Evolutionary conservation across 208 protist genomes (phyloP), one percentile per base, ranked within the genome.

Genomic region (Porcisia hertigi): DNA sequence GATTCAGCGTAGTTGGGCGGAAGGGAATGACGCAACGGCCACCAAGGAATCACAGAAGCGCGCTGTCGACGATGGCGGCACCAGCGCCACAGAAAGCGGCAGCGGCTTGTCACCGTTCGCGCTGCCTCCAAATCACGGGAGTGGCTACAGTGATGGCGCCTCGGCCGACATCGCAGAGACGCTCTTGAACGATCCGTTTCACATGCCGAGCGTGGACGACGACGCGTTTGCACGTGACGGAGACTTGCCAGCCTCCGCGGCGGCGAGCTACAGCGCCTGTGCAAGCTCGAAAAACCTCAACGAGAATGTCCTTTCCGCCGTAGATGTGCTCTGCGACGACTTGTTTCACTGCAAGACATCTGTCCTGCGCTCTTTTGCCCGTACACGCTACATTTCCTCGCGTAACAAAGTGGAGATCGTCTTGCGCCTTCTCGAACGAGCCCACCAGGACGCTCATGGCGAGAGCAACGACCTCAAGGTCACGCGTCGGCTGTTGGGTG

Each of bases 311-410:
- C 85, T 97, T 4, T 82, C 83, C 30, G 75, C 86, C 9, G 87
- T 96, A 59, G 94, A 97, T 72, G 83, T 95, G 75, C 85, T 97
- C 36, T 96, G 91, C 71, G 94, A 97, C 72, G 94, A 97, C 70
- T 77, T 97, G 58, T 96, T 94, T 59, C 91, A 90, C 67, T 96
- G 92, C 75, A 96, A 96, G 69, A 93, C 88, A 9, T 86, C 92
- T 45, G 94, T 97, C 11, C 75, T 97, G 55, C 85, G 85, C 43
- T 87, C 80, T 39, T 97, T 96, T 73, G 87, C 90, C 20, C 90
- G 94, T 1, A 94, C 87, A 23, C 86, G 92, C 30, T 71, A 81
- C 8, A 73, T 95, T 3, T 67, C 64, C 9, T 80, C 77, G 2
- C 49, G 54, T 34, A 88, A 53, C 36, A 97, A 97, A 76, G 84